Evolutionary conservation across 805 yeast species (phyloP), one percentile per base, ranked within the genome.

Genomic region (Schwanniomyces pseudopolymorphus): DNA sequence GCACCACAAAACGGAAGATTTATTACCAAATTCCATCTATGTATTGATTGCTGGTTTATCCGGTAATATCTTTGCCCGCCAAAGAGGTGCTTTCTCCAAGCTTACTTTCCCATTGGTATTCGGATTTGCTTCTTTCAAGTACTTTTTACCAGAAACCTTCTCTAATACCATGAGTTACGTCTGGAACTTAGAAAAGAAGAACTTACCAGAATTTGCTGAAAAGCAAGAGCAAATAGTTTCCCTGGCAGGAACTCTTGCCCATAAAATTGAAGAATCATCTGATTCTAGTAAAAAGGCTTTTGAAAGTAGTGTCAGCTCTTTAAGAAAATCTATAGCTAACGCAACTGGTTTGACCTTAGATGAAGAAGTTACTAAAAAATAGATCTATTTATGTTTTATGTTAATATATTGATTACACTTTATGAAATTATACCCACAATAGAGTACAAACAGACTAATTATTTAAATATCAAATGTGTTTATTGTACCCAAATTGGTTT

Each of bases 91-190:
- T 19, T 43, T 83, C 2, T 58, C 85, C 10, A 80, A 83, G 56
- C 70, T 75, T 3, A 50, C 77, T 0, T 67, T 78, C 13, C 96
- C 96, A 1, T 46, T 83, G 2, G 66, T 71, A 0, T 74, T 85
- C 44, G 94, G 91, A 11, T 50, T 78, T 24, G 77, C 70, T 5
- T 81, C 92, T 0, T 87, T 89, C 68, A 79, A 72, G 49, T 75
- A 79, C 61, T 83, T 87, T 55, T 74, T 88, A 56, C 96, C 96
- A 14, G 66, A 75, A 42, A 89, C 96, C 0, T 87, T 79, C 56
- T 57, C 59, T 36, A 87, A 85, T 62, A 80, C 88, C 7, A 66
- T 77, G 11, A 63, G 68, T 5, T 80, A 83, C 56, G 66, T 78
- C 3, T 83, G 88, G 81, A 66, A 70, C 45, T 70, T 80, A 50